These are phyloP conservation scores for Vitis labrusca DNA, from an alignment of 164 flowering plant species.

Conservation along the genomic window DNA sequence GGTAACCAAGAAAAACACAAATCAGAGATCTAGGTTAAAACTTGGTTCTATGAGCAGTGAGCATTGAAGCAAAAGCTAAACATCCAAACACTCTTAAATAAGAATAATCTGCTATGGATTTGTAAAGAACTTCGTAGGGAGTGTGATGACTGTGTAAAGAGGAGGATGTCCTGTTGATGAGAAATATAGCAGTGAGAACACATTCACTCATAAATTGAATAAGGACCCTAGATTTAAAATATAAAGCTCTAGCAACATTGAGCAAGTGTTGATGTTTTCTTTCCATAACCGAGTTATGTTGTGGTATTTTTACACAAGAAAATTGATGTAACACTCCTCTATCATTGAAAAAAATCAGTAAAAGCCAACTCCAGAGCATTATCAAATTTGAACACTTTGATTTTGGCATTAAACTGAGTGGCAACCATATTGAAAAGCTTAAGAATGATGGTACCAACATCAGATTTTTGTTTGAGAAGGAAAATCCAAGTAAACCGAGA, in stretches of 20 bases:
- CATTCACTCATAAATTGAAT: not conserved
- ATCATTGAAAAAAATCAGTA: not conserved
- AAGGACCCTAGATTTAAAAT: not conserved
- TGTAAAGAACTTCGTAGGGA: not conserved
- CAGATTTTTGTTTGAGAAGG: too few relatives aligned
- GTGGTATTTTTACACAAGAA: too few relatives aligned
- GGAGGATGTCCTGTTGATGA: not conserved
- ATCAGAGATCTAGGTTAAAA: not conserved
- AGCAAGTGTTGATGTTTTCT: not conserved
- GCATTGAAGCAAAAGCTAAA: not conserved
- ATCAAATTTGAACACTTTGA: not conserved
- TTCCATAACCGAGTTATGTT: too few relatives aligned
- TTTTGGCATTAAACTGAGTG: not conserved
- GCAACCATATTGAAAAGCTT: not conserved
- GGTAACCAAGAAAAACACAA: not conserved
- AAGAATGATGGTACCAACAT: too few relatives aligned
- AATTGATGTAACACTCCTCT: not conserved
- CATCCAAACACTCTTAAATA: not conserved
- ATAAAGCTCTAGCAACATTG: not conserved
- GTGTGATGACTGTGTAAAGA: not conserved
- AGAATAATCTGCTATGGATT: not conserved
- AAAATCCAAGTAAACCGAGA: too few relatives aligned
- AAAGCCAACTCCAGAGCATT: not conserved
- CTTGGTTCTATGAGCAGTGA: too few relatives aligned
- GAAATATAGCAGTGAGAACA: not conserved